Evolutionary conservation across 2,329 filamentous ascomycete genomes (phyloP).

Genomic region (Aspergillus vadensis): DNA sequence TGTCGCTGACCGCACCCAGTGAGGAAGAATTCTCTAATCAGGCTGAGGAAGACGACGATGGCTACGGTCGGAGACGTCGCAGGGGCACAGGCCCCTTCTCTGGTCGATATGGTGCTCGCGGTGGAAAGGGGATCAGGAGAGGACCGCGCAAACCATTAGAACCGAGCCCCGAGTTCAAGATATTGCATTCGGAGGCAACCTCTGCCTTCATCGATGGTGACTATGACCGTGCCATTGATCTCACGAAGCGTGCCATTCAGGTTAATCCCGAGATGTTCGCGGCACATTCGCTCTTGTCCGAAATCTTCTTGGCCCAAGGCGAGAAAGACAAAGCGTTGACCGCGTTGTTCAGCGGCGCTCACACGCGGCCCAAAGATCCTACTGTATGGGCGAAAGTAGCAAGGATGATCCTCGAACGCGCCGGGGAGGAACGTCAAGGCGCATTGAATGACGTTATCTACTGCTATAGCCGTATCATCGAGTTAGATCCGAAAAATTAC

Average conservation of each 20-base stretch:
- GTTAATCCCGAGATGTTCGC: constrained; percentile 65
- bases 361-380: constrained; percentile 57
- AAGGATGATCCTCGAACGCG: constrained; percentile 54
- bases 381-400: constrained; percentile 61
- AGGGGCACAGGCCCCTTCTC: constrained; percentile 37
- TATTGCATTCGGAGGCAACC: constrained; percentile 50
- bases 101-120: constrained; percentile 42
- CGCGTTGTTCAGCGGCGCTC: constrained; percentile 60
- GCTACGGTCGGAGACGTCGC: constrained; percentile 29
- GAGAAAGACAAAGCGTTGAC: constrained; percentile 58
- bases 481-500: constrained; percentile 54
- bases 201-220: constrained; percentile 52
- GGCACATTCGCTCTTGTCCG: constrained; percentile 62
- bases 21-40: constrained; percentile 29
- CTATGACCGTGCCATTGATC: constrained; percentile 46
- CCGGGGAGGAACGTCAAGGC: constrained; percentile 47
- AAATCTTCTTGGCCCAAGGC: constrained; percentile 59
- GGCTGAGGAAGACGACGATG: constrained; percentile 29
- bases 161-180: constrained; percentile 51
- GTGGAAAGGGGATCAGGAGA: constrained; percentile 49
- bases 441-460: constrained; percentile 53
- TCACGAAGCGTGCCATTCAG: constrained; percentile 53
- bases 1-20: constrained; percentile 21
- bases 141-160: constrained; percentile 51
- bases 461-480: constrained; percentile 57